phyloP scores from a whole-genome alignment of 176 grass and related monocot genomes.

The Tillandsia fasciculata region DNA sequence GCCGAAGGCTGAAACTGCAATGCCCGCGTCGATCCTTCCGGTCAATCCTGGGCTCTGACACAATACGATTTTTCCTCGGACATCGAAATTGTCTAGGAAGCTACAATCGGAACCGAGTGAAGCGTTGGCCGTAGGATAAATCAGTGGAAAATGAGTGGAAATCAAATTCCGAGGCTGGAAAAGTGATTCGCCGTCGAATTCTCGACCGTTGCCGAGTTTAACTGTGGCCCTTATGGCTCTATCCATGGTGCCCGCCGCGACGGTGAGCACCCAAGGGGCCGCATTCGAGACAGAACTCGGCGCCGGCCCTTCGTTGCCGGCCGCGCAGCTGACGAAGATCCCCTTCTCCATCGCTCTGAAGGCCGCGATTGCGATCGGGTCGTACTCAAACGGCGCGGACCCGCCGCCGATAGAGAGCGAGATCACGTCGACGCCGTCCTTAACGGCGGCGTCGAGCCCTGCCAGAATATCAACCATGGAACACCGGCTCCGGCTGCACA shows the following conservation, averaged over 20 bases:
- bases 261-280: conserved; percentile 86
- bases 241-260: conserved; percentile 66
- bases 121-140: conserved; percentile 35
- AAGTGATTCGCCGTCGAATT: conserved; percentile 63
- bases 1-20: conserved; percentile 35
- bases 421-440: conserved; percentile 61
- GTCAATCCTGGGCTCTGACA: conserved; percentile 48
- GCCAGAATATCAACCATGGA: conserved; percentile 76
- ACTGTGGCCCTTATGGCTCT: conserved; percentile 52
- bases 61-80: conserved; percentile 48
- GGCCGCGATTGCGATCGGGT: conserved; percentile 48
- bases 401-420: conserved; percentile 77
- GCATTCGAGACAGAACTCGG: conserved; percentile 45
- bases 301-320: conserved; percentile 46
- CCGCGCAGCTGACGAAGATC: conserved; percentile 67
- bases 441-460: conserved; percentile 55
- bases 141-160: conserved; percentile 23
- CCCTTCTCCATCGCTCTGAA: conserved; percentile 73
- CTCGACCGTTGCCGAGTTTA: conserved; percentile 50
- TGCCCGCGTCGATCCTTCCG: conserved; percentile 36
- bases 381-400: conserved; percentile 63
- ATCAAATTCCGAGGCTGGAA: conserved; percentile 41
- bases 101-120: conserved; percentile 53
- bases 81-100: conserved; percentile 35
- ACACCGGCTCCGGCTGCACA: conserved; percentile 52